Conservation (phyloP, 1,139 yeast genomes). For the Nadsonia starkeyi-henricii region DNA sequence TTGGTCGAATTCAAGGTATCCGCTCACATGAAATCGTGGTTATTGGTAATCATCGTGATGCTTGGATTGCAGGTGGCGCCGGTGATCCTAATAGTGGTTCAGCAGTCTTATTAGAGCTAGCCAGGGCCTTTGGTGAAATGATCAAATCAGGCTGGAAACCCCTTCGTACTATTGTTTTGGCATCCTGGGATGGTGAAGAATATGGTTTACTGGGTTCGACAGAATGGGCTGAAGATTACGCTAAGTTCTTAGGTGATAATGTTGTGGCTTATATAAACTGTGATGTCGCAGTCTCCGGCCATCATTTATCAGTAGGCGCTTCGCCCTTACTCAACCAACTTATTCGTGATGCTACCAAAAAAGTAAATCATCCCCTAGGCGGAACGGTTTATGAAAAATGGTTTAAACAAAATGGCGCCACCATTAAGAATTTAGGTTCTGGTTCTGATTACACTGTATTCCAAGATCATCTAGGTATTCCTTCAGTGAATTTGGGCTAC, state of each 20-base stretch:
- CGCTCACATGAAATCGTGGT: slow-evolving; percentile 37
- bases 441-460: slow-evolving; percentile 61
- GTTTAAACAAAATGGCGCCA: slow-evolving; percentile 25
- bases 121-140: slow-evolving; percentile 40
- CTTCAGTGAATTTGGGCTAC: slow-evolving; percentile 48
- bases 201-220: slow-evolving; percentile 56
- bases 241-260: slow-evolving; percentile 28
- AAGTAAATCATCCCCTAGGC: slow-evolving; percentile 32
- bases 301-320: slow-evolving; percentile 30
- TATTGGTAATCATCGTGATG: slow-evolving; percentile 58
- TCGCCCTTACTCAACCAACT: slow-evolving; percentile 40
- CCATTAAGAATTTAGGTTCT: slow-evolving; percentile 38
- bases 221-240: slow-evolving; percentile 49
- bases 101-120: slow-evolving; percentile 43
- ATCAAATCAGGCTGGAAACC: slow-evolving; percentile 45
- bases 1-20: slow-evolving; percentile 42
- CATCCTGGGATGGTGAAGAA: slow-evolving; percentile 69
- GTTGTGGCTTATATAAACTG: slow-evolving; percentile 48
- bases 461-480: slow-evolving; percentile 51
- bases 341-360: slow-evolving; percentile 27
- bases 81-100: slow-evolving; percentile 62
- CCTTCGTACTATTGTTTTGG: slow-evolving; percentile 42
- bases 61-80: slow-evolving; percentile 64
- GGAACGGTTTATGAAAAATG: slow-evolving; percentile 43
- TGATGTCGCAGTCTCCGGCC: slow-evolving; percentile 48